Evolutionary conservation across 1,284 basidiomycete genomes (phyloP).

Genomic region (Calocybe gambosa): DNA sequence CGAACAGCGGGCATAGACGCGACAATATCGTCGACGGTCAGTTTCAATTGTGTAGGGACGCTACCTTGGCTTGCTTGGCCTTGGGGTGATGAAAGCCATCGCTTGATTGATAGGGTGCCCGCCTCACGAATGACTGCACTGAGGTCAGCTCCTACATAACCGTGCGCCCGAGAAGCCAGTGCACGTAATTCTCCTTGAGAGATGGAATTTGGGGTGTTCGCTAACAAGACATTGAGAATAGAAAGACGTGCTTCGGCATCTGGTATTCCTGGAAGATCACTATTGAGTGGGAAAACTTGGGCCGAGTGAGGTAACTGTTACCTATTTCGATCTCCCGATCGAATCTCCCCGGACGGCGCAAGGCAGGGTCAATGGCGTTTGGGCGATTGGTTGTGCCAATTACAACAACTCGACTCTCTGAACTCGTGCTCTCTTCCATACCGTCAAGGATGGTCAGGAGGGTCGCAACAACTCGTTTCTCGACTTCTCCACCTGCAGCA

Average conservation of each 20-base stretch:
- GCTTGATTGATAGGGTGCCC: constrained; percentile 87
- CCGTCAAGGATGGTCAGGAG: constrained; percentile 95
- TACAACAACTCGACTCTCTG: constrained; percentile 71
- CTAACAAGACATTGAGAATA: constrained; percentile 80
- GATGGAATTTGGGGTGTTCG: constrained; percentile 76
- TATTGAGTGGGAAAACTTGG: not conserved
- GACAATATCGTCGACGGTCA: constrained; percentile 64
- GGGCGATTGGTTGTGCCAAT: constrained; percentile 97
- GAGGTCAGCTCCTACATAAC: constrained; percentile 96
- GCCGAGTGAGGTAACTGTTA: constrained; percentile 23
- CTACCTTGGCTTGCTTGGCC: constrained; percentile 15
- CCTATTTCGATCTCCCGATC: constrained; percentile 98
- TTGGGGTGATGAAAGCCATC: constrained; percentile 47
- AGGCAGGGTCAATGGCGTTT: constrained; percentile 94
- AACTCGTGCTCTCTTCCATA: constrained; percentile 55
- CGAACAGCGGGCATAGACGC: constrained; percentile 74
- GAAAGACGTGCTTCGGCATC: constrained; percentile 76
- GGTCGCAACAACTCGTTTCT: constrained; percentile 93
- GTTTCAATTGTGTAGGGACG: constrained; percentile 29
- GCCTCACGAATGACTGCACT: constrained; percentile 90
- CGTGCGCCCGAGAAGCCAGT: constrained; percentile 82
- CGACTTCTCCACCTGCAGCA: constrained; percentile 86
- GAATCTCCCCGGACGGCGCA: constrained; percentile 90
- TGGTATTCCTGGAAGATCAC: constrained; percentile 65
- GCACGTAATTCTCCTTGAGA: constrained; percentile 52